A percentile compares a stretch with the other conserved stretches of the same genome.
Conservation (phyloP, 2,329 filamentous ascomycete genomes). For the Cladorrhinum sp. region DNA sequence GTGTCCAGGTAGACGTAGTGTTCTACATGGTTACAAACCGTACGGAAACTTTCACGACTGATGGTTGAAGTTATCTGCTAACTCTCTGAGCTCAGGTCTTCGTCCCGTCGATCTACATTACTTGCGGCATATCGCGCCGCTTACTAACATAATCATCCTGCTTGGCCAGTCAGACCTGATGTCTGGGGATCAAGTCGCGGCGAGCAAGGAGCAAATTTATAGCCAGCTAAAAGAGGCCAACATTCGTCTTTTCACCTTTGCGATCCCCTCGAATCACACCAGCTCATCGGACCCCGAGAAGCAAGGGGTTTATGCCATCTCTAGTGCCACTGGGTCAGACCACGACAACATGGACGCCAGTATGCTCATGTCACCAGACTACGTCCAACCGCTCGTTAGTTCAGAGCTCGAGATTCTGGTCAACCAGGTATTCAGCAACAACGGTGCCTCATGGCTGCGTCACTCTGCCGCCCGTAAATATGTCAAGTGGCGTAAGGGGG, state of each 20-base stretch:
- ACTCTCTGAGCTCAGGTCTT: slow-evolving; percentile 44
- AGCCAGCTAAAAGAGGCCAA: slow-evolving; percentile 54
- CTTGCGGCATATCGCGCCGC: slow-evolving; percentile 63
- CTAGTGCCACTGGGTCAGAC: slow-evolving; percentile 69
- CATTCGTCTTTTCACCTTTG: slow-evolving; percentile 67
- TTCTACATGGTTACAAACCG: slow-evolving; percentile 76
- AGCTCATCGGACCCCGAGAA: slow-evolving; percentile 21
- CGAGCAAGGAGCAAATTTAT: slow-evolving; percentile 58
- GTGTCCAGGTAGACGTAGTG: slow-evolving; percentile 78
- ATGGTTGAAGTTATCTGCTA: slow-evolving; percentile 12
- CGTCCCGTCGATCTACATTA: slow-evolving; percentile 66
- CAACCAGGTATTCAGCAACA: slow-evolving; percentile 70
- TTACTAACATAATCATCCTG: slow-evolving; percentile 84
- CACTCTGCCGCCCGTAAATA: slow-evolving; percentile 82
- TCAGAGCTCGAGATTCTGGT: slow-evolving; percentile 73
- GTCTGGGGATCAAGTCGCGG: slow-evolving; percentile 52
- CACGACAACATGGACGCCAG: slow-evolving; percentile 88
- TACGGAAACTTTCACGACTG: slow-evolving; percentile 39
- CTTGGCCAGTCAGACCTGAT: slow-evolving; percentile 74
- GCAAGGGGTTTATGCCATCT: slow-evolving; percentile 67
- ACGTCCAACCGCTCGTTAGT: slow-evolving; percentile 72
- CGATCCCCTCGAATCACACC: slow-evolving; percentile 22
- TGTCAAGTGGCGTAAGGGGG: slow-evolving; percentile 60
- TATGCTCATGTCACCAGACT: slow-evolving; percentile 87
- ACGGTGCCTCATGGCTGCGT: slow-evolving; percentile 77